Conservation (phyloP, 805 yeast species). For the Gaillardinia entomophila region DNA sequence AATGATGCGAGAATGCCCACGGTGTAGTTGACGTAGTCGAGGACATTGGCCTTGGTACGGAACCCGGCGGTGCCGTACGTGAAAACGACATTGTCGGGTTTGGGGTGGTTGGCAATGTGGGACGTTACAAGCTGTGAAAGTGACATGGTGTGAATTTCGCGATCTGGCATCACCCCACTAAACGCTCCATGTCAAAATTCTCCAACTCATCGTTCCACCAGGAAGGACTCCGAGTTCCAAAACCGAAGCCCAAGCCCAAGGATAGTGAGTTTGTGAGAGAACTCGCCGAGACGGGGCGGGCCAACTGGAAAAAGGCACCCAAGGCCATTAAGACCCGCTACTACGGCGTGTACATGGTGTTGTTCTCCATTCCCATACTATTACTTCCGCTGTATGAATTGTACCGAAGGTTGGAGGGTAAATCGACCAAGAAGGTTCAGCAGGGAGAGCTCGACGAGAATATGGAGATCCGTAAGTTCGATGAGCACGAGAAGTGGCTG, state of each 20-base stretch:
- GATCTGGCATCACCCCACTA: too few species aligned
- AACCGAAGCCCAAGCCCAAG: conserved; percentile 10
- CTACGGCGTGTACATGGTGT: conserved; percentile 31
- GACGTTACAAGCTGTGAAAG: conserved; percentile 1
- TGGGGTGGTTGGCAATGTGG: conserved; percentile 28
- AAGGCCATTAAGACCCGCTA: conserved; percentile 29
- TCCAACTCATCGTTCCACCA: conserved; percentile 24
- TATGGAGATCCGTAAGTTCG: conserved; percentile 26
- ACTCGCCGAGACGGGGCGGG: conserved; percentile 33
- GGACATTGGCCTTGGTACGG: conserved; percentile 60
- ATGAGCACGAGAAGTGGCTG: conserved; percentile 36
- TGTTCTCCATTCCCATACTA: conserved; percentile 33
- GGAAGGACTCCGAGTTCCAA: conserved; percentile 13
- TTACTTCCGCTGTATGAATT: conserved; percentile 29
- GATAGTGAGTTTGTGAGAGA: conserved; percentile 29
- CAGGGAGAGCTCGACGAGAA: conserved; percentile 35
- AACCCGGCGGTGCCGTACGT: conserved; percentile 98
- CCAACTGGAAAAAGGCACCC: conserved; percentile 42
- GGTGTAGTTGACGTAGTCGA: conserved; percentile 78
- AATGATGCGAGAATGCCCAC: conserved; percentile 79
- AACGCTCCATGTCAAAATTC: conserved; percentile 15
- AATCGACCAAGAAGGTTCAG: conserved; percentile 33
- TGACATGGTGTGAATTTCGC: conserved; percentile 4
- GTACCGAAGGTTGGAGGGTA: conserved; percentile 32
- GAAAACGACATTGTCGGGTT: conserved; percentile 38